phyloP scores from a whole-genome alignment of 768 basidiomycete species.

The Mycena maculata region DNA sequence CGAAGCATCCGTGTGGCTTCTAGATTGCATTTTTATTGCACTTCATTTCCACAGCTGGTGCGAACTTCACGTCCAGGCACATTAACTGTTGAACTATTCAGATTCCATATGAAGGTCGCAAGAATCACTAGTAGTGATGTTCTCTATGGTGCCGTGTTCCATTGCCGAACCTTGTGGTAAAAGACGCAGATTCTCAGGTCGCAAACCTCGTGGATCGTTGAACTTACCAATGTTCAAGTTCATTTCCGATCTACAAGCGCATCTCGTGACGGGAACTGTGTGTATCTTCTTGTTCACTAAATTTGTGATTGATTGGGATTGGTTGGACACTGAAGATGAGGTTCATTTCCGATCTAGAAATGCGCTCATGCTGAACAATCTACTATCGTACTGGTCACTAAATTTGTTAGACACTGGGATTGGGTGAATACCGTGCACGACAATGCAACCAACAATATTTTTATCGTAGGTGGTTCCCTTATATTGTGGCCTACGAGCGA shows the following conservation, averaged over 20 bases:
- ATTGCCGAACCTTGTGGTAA: slow-evolving; percentile 5
- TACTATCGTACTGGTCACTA: too few species aligned
- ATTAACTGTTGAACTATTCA: slow-evolving; percentile 10
- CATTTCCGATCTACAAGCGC: too few species aligned
- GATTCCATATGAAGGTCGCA: slow-evolving; percentile 5
- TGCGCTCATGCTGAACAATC: too few species aligned
- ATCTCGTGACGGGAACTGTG: too few species aligned
- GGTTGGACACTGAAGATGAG: too few species aligned
- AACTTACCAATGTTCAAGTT: too few species aligned
- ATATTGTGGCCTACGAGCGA: slow-evolving; percentile 9
- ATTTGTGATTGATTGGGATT: too few species aligned
- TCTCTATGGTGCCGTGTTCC: slow-evolving; percentile 7
- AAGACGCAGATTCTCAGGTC: not conserved
- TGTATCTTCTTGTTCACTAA: too few species aligned
- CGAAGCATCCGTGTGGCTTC: not conserved
- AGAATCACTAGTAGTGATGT: slow-evolving; percentile 7
- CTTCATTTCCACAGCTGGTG: slow-evolving; percentile 10
- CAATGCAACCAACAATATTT: slow-evolving; percentile 6
- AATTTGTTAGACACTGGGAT: too few species aligned
- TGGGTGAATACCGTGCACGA: too few species aligned
- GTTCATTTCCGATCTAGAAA: too few species aligned
- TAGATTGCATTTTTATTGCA: slow-evolving; percentile 5
- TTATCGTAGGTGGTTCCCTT: slow-evolving; percentile 9
- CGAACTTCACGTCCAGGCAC: slow-evolving; percentile 2
- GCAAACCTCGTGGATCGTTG: not conserved